Conservation (phyloP, 2,329 filamentous ascomycete species). For the Colletotrichum cordylinicola region DNA sequence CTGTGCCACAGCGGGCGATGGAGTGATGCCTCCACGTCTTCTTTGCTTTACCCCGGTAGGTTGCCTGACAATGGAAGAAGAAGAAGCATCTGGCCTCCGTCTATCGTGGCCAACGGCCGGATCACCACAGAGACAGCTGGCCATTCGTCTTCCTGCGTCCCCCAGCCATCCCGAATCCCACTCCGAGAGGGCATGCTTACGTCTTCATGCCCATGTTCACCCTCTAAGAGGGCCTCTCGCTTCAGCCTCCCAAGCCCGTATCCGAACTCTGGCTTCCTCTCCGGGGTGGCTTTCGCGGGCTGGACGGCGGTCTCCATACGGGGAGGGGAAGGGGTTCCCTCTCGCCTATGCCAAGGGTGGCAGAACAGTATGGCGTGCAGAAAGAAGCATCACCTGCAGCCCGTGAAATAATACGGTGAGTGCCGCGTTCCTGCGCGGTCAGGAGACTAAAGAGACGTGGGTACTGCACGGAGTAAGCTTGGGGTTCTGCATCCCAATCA, state of each 20-base stretch:
- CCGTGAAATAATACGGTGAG: background rate
- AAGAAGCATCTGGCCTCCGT: background rate
- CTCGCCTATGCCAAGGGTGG: background rate
- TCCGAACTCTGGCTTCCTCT: background rate
- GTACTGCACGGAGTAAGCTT: background rate
- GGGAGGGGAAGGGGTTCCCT: background rate
- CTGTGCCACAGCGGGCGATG: background rate
- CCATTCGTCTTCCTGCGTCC: background rate
- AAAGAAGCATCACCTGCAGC: background rate
- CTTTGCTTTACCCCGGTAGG: background rate
- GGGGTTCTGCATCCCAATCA: background rate
- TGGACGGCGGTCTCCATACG: background rate
- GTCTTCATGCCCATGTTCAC: background rate
- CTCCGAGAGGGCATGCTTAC: background rate
- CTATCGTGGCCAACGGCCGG: background rate
- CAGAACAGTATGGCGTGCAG: constrained; percentile 10
- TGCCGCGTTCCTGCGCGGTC: constrained; percentile 10
- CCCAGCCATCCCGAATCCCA: background rate
- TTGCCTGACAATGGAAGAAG: background rate
- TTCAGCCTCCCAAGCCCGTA: background rate
- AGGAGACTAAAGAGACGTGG: background rate
- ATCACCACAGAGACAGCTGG: constrained; percentile 9
- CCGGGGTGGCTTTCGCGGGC: background rate
- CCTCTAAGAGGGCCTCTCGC: background rate
- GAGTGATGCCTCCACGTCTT: background rate